Conservation (phyloP, 2,329 filamentous ascomycete genomes). For the Fusarium sp. region DNA sequence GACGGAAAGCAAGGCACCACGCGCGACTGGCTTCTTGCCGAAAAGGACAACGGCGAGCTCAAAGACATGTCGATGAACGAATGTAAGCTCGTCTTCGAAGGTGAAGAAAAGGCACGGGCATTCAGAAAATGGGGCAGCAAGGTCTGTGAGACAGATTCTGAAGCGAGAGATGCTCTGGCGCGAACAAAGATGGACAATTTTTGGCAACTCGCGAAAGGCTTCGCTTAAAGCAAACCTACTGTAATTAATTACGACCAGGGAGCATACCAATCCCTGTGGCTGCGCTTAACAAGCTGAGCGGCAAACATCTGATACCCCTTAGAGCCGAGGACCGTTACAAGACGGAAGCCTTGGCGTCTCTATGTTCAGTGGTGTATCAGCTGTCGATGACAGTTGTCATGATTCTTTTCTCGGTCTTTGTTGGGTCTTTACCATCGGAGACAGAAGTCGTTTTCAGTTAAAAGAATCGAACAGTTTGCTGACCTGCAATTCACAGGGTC, state of each 20-base stretch:
- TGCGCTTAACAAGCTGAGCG: constrained; percentile 4
- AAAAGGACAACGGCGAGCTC: constrained; percentile 80
- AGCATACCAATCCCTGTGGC: background rate
- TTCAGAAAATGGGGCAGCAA: constrained; percentile 92
- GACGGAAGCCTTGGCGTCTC: background rate
- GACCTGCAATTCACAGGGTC: background rate
- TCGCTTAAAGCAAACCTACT: constrained; percentile 31
- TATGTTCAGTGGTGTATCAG: background rate
- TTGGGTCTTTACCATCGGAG: background rate
- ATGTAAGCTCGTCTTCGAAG: constrained; percentile 89
- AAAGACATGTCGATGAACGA: constrained; percentile 86
- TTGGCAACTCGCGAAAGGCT: constrained; percentile 86
- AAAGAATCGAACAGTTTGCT: background rate
- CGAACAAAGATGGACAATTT: constrained; percentile 94
- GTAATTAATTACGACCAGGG: background rate
- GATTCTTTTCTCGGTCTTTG: background rate
- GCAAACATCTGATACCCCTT: constrained; percentile 14
- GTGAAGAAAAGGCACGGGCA: constrained; percentile 80
- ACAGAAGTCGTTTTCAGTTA: background rate
- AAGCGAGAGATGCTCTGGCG: constrained; percentile 82
- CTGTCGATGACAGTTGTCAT: background rate
- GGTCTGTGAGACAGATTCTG: constrained; percentile 91
- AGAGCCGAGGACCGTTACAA: constrained; percentile 6
- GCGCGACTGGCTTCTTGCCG: constrained; percentile 80
- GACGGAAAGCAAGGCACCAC: constrained; percentile 71